Evolutionary conservation across 2,329 filamentous ascomycete species (phyloP).

Genomic region (Botryotinia globosa): DNA sequence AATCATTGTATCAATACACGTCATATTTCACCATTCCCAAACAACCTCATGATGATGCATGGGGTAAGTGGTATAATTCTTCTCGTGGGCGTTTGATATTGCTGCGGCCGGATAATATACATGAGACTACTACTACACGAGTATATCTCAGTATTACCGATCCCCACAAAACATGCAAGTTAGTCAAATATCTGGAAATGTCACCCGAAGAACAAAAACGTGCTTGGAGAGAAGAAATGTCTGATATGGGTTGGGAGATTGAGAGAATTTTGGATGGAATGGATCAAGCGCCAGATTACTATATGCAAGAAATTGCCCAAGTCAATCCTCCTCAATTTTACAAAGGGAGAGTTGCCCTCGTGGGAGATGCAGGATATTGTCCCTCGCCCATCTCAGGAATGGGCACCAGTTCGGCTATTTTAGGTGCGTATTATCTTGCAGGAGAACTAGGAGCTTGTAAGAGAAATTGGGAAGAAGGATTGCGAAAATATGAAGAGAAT

Average conservation of each 20-base stretch:
- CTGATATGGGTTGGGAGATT: slow-evolving; percentile 43
- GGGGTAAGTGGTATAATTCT: slow-evolving; percentile 13
- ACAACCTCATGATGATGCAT: slow-evolving; percentile 35
- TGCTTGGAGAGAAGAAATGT: not conserved
- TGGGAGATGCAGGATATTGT: slow-evolving; percentile 53
- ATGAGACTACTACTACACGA: not conserved
- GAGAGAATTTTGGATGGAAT: slow-evolving; percentile 42
- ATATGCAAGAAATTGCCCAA: slow-evolving; percentile 42
- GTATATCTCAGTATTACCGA: slow-evolving; percentile 7
- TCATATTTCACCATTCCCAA: slow-evolving; percentile 44
- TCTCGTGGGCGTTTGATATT: slow-evolving; percentile 2
- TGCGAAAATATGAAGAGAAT: not conserved
- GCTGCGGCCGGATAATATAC: not conserved
- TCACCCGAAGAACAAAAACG: not conserved
- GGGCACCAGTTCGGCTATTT: slow-evolving; percentile 43
- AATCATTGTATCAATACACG: slow-evolving; percentile 39
- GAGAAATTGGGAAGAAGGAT: slow-evolving; percentile 3
- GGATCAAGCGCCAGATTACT: slow-evolving; percentile 41
- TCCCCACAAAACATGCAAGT: not conserved
- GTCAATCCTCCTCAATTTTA: slow-evolving; percentile 43
- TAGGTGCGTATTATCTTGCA: slow-evolving; percentile 47
- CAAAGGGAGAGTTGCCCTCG: slow-evolving; percentile 44
- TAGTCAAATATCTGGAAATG: not conserved
- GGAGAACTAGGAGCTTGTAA: slow-evolving; percentile 41
- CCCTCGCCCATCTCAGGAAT: slow-evolving; percentile 40